Evolutionary conservation across 225 moss, liverwort and hornwort genomes (phyloP), one percentile per base, ranked within the genome.

Genomic region (Neckera pumila): DNA sequence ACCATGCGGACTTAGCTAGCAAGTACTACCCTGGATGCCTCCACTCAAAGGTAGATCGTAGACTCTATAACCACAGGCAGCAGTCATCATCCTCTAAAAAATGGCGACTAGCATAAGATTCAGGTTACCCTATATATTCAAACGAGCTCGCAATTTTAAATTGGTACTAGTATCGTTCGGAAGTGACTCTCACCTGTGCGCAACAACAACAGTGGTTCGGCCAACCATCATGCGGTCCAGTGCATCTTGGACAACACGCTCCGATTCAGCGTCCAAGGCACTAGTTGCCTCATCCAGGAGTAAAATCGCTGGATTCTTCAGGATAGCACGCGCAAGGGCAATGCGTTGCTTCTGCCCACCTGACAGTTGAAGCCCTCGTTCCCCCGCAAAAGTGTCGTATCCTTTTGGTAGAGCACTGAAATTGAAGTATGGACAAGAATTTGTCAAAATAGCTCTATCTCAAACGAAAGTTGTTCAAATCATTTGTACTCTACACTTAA

Each of bases 211-310:
- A 42, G 96, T 96, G 38, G 96, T 94, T 61, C 94, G 92, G 45
- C 79, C 87, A 22, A 88, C 91, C 93, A 92, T 94, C 83, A 93
- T 93, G 45, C 92, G 92, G 83, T 95, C 94, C 47, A 96, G 90
- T 28, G 96, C 96, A 67, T 95, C 93, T 79, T 95, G 94, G 33
- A 96, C 95, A 70, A 94, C 91, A 36, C 89, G 90, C 91, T 96
- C 94, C 25, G 94, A 96, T 75, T 94, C 90, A 15, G 92, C 83
- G 91, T 94, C 95, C 84, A 96, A 86, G 74, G 96, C 96, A 82
- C 94, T 95, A 12, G 96, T 95, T 80, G 96, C 95, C 84, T 96
- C 96, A 74, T 96, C 95, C 57, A 95, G 86, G 36, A 96, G 93
- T 82, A 96, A 76, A 82, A 95, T 94, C 11, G 89, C 89, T 54